Evolutionary conservation across 202 grass and related monocot species (phyloP), one percentile per base, ranked within the genome.

Genomic region (Eragrostis tef): DNA sequence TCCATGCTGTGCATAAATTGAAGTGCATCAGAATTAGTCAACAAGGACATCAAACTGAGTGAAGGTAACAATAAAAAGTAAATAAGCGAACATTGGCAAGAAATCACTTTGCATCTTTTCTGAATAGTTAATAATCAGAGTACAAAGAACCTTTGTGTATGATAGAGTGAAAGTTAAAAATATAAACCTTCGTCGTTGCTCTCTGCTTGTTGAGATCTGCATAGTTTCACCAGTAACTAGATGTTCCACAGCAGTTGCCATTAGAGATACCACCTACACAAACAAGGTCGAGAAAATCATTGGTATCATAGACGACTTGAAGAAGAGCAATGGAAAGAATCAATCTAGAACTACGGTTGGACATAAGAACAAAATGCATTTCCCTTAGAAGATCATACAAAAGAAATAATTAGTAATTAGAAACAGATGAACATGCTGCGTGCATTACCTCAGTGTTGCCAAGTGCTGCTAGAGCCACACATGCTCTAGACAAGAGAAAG

Each of bases 211-310:
- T 65, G 88, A 86, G 69, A 98, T 93, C 77, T 98, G 95, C 95
- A 98, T 98, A 60, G 86, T 98, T 91, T 98, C 95, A 47, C 95
- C 95, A 78, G 92, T 98, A 31, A 98, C 95, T 82, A 98, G 78
- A 80, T 98, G 93, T 87, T 91, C 88, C 62, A 98, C 87, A 78
- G 88, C 89, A 88, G 93, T 91, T 53, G 96, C 96, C 72, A 98
- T 79, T 68, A 98, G 85, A 45, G 89, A 82, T 83, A 98, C 92
- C 79, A 98, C 92, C 96, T 98, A 86, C 36, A 91, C 14, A 81
- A 64, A 57, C 39, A 80, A 70, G 39, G 53, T 73, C 43, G 20
- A 71, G 27, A 85, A 69, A 67, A 58, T 10, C 50, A 77, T 74
- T 60, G 68, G 79, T 45, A 59, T 9, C 24, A 71, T 11, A 67